phyloP scores from a whole-genome alignment of 164 flowering plant genomes.

The Vitis vinifera region DNA sequence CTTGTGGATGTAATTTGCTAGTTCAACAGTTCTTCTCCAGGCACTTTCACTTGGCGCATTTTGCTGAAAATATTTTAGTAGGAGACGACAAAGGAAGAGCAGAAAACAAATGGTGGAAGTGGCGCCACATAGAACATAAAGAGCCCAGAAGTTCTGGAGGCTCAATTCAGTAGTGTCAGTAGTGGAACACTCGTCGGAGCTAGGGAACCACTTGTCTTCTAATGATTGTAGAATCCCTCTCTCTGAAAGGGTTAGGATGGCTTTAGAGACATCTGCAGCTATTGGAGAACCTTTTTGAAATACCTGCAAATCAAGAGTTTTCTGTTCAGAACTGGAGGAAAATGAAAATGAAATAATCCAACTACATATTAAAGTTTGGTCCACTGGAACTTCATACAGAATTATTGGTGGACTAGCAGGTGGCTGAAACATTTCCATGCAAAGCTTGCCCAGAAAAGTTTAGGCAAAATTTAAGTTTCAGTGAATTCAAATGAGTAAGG shows the following conservation, averaged over 20 bases:
- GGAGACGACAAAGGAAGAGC: constrained; percentile 9
- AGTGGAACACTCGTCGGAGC: constrained; percentile 20
- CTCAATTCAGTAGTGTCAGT: constrained; percentile 17
- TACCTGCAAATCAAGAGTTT: constrained; percentile 15
- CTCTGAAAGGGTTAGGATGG: constrained; percentile 34
- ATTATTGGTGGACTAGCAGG: too few relatives aligned
- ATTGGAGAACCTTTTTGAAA: constrained; percentile 48
- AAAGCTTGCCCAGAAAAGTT: too few relatives aligned
- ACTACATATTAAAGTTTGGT: too few relatives aligned
- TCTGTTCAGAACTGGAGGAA: not conserved
- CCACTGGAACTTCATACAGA: too few relatives aligned
- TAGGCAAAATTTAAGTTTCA: too few relatives aligned
- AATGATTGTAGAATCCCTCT: constrained; percentile 21
- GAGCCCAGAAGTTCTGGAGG: constrained; percentile 40
- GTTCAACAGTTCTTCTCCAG: constrained; percentile 7
- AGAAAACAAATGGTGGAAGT: constrained; percentile 31
- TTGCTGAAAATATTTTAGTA: constrained; percentile 2
- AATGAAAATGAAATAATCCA: not conserved
- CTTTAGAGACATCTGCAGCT: constrained; percentile 28
- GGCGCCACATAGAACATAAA: constrained; percentile 24
- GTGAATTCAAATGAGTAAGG: too few relatives aligned
- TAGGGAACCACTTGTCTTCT: constrained; percentile 25
- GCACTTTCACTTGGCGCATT: constrained; percentile 4
- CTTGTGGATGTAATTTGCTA: constrained; percentile 8
- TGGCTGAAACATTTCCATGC: too few relatives aligned